phyloP scores from a whole-genome alignment of 331 rosid species.

The Ulmus americana region DNA sequence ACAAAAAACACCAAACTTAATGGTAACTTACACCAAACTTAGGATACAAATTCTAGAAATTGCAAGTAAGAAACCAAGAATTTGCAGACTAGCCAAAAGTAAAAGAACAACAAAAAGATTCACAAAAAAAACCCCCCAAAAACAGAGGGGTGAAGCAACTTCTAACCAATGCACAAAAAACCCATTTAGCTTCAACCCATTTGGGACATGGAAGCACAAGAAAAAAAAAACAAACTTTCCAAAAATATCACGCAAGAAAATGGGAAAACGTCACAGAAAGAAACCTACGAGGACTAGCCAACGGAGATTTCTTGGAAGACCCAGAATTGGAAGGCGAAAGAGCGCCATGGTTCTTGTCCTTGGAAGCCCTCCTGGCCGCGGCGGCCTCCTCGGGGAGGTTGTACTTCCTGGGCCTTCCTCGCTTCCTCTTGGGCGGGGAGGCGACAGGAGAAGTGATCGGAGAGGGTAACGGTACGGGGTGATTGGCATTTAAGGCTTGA shows the following conservation, averaged over 20 bases:
- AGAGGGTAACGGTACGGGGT: conserved; percentile 30
- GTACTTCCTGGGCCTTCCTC: conserved; percentile 89
- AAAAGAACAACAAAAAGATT: not conserved
- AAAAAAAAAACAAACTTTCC: not conserved
- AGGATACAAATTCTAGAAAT: not conserved
- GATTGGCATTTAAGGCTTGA: conserved; percentile 20
- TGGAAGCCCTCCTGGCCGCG: conserved; percentile 79
- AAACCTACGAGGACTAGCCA: conserved; percentile 45
- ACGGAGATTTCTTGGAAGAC: conserved; percentile 55
- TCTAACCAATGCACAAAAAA: not conserved
- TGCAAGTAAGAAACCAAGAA: not conserved
- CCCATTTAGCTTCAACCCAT: conserved; percentile 4
- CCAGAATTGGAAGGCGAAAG: conserved; percentile 43
- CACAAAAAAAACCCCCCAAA: not conserved
- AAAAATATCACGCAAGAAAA: not conserved
- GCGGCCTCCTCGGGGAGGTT: conserved; percentile 79
- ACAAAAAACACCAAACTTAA: not conserved
- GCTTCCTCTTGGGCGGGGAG: conserved; percentile 59
- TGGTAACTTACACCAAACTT: not conserved
- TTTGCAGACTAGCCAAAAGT: not conserved
- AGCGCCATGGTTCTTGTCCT: conserved; percentile 37
- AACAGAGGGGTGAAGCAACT: not conserved
- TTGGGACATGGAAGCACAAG: not conserved
- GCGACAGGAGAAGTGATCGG: conserved; percentile 42
- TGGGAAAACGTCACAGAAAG: not conserved